Evolutionary conservation across 768 basidiomycete species (phyloP).

Genomic region (Serpula lacrymans): DNA sequence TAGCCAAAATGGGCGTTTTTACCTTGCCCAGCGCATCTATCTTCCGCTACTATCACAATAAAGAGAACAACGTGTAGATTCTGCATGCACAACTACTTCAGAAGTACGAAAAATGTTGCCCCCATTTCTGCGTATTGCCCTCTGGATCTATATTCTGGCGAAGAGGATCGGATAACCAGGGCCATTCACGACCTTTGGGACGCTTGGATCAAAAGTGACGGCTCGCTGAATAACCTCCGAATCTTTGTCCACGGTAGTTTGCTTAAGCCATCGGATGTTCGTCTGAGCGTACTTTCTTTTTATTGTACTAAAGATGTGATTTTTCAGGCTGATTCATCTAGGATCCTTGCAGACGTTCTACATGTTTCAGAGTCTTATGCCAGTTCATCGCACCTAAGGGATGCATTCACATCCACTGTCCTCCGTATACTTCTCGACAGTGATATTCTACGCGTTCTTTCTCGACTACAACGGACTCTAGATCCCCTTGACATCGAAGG

Average conservation of each 20-base stretch:
- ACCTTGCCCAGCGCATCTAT: slow-evolving; percentile 60
- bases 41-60: slow-evolving; percentile 47
- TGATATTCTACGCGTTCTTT: slow-evolving; percentile 51
- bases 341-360: slow-evolving; percentile 14
- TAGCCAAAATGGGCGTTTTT: slow-evolving; percentile 99
- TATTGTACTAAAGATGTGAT: not conserved
- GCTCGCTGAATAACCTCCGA: slow-evolving; percentile 75
- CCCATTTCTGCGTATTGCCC: slow-evolving; percentile 68
- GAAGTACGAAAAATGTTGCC: slow-evolving; percentile 28
- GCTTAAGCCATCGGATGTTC: slow-evolving; percentile 56
- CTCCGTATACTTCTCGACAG: slow-evolving; percentile 46
- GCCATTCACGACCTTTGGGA: slow-evolving; percentile 74
- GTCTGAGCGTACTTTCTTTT: slow-evolving; percentile 15
- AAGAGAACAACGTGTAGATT: slow-evolving; percentile 83
- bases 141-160: slow-evolving; percentile 82
- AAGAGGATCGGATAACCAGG: slow-evolving; percentile 52
- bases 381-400: slow-evolving; percentile 34
- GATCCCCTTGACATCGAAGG: slow-evolving; percentile 88
- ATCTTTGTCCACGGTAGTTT: slow-evolving; percentile 69
- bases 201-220: slow-evolving; percentile 63
- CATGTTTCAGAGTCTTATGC: slow-evolving; percentile 5
- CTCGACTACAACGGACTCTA: slow-evolving; percentile 66
- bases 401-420: slow-evolving; percentile 49
- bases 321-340: slow-evolving; percentile 26
- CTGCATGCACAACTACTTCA: slow-evolving; percentile 80